These are phyloP conservation scores for Ophiostoma angusticollis DNA, from an alignment of 2,329 filamentous ascomycete genomes.

Conservation along the genomic window DNA sequence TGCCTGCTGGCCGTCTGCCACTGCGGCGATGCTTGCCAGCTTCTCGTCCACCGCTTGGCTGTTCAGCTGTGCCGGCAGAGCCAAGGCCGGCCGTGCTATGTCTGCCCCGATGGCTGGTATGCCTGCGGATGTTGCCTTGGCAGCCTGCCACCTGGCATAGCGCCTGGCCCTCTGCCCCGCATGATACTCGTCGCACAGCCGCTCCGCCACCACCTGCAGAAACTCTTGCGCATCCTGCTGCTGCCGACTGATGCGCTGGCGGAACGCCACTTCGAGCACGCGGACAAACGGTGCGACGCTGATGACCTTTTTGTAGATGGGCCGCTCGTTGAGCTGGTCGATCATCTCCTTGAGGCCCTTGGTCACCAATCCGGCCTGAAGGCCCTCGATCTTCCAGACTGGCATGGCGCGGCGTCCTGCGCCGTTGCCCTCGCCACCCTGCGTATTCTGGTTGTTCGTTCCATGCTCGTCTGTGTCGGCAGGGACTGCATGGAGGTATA, in stretches of 20 bases:
- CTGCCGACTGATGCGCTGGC: slow-evolving; percentile 79
- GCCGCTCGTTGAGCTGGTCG: slow-evolving; percentile 83
- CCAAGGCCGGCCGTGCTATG: background rate
- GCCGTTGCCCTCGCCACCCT: slow-evolving; percentile 4
- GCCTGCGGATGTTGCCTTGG: background rate
- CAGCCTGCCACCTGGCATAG: slow-evolving; percentile 32
- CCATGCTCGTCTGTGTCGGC: slow-evolving; percentile 17
- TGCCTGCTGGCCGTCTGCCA: background rate
- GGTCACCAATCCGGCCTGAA: slow-evolving; percentile 76
- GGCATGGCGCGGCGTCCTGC: slow-evolving; percentile 23
- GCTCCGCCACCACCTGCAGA: slow-evolving; percentile 81
- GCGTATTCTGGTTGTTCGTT: slow-evolving; percentile 17
- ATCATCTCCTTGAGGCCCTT: slow-evolving; percentile 83
- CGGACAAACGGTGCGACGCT: slow-evolving; percentile 74
- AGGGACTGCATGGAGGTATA: slow-evolving; percentile 55
- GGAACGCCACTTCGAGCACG: slow-evolving; percentile 74
- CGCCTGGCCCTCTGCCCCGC: slow-evolving; percentile 63
- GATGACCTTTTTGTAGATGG: slow-evolving; percentile 87
- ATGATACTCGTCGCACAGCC: slow-evolving; percentile 87
- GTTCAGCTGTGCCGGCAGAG: slow-evolving; percentile 3
- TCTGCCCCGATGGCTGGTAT: background rate
- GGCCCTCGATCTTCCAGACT: slow-evolving; percentile 48
- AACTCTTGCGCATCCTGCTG: slow-evolving; percentile 99
- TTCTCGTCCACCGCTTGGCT: slow-evolving; percentile 9
- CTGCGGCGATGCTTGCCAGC: slow-evolving; percentile 9